Percentiles rank a stretch among this genome's conserved stretches.
phyloP scores from a whole-genome alignment of 1,284 basidiomycete genomes.

The Amylostereum areolatum region DNA sequence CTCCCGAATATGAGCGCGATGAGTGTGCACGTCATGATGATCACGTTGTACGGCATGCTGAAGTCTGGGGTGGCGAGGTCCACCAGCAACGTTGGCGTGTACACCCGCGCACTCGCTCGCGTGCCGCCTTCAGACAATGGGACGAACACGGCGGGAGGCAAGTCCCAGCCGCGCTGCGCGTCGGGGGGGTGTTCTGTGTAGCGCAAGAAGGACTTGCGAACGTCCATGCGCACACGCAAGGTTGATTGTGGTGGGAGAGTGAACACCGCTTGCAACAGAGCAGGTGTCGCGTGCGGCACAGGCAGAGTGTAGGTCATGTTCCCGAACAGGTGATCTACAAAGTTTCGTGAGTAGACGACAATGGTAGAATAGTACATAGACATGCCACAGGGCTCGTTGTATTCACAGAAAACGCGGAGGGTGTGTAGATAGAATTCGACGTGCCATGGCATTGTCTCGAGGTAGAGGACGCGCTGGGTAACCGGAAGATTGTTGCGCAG shows the following conservation, averaged over 20 bases:
- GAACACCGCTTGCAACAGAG: slow-evolving; percentile 70
- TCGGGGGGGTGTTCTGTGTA: slow-evolving; percentile 97
- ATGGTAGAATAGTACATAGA: slow-evolving; percentile 10
- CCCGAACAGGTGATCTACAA: slow-evolving; percentile 50
- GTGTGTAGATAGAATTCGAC: slow-evolving; percentile 88
- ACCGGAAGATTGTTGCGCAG: slow-evolving; percentile 59
- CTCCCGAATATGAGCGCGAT: slow-evolving; percentile 93
- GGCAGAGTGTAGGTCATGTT: slow-evolving; percentile 65
- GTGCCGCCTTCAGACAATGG: slow-evolving; percentile 26
- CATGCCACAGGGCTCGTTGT: slow-evolving; percentile 37
- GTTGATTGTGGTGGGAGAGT: slow-evolving; percentile 62
- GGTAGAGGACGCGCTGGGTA: slow-evolving; percentile 60
- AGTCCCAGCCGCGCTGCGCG: slow-evolving; percentile 90
- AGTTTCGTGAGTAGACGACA: slow-evolving; percentile 6
- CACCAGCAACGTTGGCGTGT: slow-evolving; percentile 78
- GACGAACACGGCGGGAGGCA: slow-evolving; percentile 77
- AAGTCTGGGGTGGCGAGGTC: slow-evolving; percentile 96
- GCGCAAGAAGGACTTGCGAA: slow-evolving; percentile 82
- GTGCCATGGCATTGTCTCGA: slow-evolving; percentile 93
- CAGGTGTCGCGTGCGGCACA: slow-evolving; percentile 64
- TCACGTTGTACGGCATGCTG: slow-evolving; percentile 99
- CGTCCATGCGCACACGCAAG: slow-evolving; percentile 65
- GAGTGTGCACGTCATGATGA: slow-evolving; percentile 90
- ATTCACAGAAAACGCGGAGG: slow-evolving; percentile 38
- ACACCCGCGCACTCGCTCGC: slow-evolving; percentile 42